phyloP scores from a whole-genome alignment of 495 filamentous ascomycete genomes.

The Tuber indicum region DNA sequence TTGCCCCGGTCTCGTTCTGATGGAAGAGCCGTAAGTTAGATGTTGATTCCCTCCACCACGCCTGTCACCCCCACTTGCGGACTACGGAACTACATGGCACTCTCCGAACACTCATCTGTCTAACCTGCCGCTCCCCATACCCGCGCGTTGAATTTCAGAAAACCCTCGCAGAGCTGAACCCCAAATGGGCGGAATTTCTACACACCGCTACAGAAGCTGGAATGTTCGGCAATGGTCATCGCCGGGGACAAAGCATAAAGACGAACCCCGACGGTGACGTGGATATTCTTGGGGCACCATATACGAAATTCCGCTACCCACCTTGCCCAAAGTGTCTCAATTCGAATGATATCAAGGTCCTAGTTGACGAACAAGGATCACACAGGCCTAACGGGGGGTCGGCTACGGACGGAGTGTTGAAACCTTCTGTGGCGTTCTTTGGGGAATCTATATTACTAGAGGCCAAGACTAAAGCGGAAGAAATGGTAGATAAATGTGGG shows the following conservation, averaged over 20 bases:
- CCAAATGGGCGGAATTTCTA: slow-evolving; percentile 75
- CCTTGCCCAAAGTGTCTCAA: slow-evolving; percentile 78
- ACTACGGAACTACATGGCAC: slow-evolving; percentile 89
- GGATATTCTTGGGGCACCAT: slow-evolving; percentile 79
- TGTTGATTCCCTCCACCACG: slow-evolving; percentile 85
- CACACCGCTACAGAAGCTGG: slow-evolving; percentile 61
- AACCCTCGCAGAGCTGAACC: slow-evolving; percentile 71
- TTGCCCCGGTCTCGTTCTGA: neutral
- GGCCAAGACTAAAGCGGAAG: slow-evolving; percentile 71
- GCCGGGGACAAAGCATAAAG: slow-evolving; percentile 62
- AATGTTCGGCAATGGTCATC: slow-evolving; percentile 67
- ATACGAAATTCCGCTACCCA: slow-evolving; percentile 84
- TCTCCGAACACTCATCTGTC: slow-evolving; percentile 70
- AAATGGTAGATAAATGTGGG: slow-evolving; percentile 66
- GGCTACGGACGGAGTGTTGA: slow-evolving; percentile 51
- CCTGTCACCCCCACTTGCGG: slow-evolving; percentile 64
- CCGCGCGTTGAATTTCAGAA: slow-evolving; percentile 67
- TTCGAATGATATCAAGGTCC: slow-evolving; percentile 54
- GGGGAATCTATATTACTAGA: slow-evolving; percentile 68
- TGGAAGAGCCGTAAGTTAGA: slow-evolving; percentile 44
- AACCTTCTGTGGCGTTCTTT: slow-evolving; percentile 92
- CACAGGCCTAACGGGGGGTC: slow-evolving; percentile 14
- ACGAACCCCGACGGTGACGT: slow-evolving; percentile 94
- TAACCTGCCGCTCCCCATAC: slow-evolving; percentile 63
- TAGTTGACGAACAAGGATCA: slow-evolving; percentile 74